These are phyloP conservation scores for Penicillium cataractarum DNA, from an alignment of 495 filamentous ascomycete genomes.

Conservation along the genomic window DNA sequence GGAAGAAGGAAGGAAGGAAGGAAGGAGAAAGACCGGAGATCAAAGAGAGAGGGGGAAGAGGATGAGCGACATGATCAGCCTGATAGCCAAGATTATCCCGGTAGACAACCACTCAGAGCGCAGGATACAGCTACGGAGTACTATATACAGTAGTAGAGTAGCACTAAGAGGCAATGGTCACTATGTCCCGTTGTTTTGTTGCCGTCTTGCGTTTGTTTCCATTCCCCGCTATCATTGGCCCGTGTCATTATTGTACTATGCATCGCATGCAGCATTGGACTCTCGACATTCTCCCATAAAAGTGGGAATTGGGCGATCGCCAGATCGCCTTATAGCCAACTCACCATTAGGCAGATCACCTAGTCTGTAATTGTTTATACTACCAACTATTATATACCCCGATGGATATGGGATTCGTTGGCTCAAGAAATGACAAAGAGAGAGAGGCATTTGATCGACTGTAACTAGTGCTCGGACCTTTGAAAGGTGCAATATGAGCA, in stretches of 20 bases:
- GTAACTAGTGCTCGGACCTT: not conserved
- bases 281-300: slow-evolving; percentile 4
- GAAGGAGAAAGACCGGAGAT: not conserved
- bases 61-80: slow-evolving; percentile 1
- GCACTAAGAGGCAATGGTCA: not conserved
- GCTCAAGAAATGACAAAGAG: not conserved
- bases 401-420: not conserved
- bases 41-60: not conserved
- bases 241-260: not conserved
- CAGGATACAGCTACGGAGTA: no score
- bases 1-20: not conserved
- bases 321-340: not conserved
- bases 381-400: not conserved
- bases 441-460: not conserved
- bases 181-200: not conserved
- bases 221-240: not conserved
- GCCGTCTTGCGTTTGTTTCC: not conserved
- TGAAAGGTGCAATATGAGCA: not conserved
- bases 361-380: not conserved
- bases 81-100: not conserved
- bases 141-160: no score
- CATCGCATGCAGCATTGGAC: not conserved
- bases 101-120: not conserved
- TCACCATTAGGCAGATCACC: not conserved
- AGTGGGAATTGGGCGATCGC: not conserved